Evolutionary conservation across 2,329 filamentous ascomycete species (phyloP).

Genomic region (Paradendryphiella salina): DNA sequence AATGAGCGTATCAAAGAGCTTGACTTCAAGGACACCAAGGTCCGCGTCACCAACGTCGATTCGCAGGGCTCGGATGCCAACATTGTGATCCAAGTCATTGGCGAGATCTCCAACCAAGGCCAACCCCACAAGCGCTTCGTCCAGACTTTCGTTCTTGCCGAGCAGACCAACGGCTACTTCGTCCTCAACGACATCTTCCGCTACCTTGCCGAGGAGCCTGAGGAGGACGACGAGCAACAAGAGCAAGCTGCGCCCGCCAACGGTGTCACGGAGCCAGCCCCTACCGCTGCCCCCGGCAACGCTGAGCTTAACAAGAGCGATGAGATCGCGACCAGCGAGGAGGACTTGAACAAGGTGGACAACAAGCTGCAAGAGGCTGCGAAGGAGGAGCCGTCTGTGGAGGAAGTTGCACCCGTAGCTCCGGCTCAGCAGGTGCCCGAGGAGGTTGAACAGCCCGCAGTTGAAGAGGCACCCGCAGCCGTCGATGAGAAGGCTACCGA

Average conservation of each 20-base stretch:
- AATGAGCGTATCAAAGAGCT: slow-evolving; percentile 91
- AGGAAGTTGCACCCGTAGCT: slow-evolving; percentile 37
- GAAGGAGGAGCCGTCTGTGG: slow-evolving; percentile 39
- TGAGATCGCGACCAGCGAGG: slow-evolving; percentile 50
- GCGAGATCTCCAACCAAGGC: slow-evolving; percentile 93
- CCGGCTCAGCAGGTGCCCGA: slow-evolving; percentile 46
- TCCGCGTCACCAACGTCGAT: slow-evolving; percentile 96
- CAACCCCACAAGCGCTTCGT: slow-evolving; percentile 93
- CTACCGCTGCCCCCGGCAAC: slow-evolving; percentile 41
- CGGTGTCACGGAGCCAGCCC: slow-evolving; percentile 49
- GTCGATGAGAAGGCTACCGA: slow-evolving; percentile 45
- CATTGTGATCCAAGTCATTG: slow-evolving; percentile 97
- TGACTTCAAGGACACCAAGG: slow-evolving; percentile 96
- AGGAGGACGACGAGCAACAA: slow-evolving; percentile 61
- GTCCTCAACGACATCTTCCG: slow-evolving; percentile 98
- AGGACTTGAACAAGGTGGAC: slow-evolving; percentile 60
- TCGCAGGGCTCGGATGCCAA: slow-evolving; percentile 89
- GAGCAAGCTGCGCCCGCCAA: slow-evolving; percentile 41
- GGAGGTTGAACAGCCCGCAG: slow-evolving; percentile 42
- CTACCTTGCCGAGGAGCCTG: slow-evolving; percentile 82
- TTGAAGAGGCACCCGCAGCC: slow-evolving; percentile 47
- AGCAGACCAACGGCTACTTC: slow-evolving; percentile 96
- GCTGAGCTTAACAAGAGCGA: slow-evolving; percentile 39
- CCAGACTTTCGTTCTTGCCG: slow-evolving; percentile 95
- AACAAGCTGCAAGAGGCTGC: slow-evolving; percentile 72